A percentile compares a stretch with the other conserved stretches of the same genome.
Evolutionary conservation across 331 rosid species (phyloP).

Genomic region (Pyracantha coccinea): DNA sequence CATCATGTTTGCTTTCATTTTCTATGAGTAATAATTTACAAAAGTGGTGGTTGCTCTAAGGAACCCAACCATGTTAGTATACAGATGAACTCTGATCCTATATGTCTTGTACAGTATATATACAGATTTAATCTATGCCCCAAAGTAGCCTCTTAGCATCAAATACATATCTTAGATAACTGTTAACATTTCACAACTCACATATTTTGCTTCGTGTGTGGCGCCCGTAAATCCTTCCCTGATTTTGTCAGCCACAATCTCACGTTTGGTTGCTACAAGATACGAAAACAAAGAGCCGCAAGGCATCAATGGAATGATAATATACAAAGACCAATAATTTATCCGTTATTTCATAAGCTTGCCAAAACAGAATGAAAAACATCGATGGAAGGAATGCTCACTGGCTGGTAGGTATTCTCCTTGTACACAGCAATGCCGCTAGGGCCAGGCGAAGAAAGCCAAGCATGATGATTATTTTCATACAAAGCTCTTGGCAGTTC

Average conservation of each 20-base stretch:
- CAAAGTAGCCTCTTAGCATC: not conserved
- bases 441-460: conserved; percentile 43
- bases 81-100: conserved; percentile 27
- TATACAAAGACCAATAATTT: conserved; percentile 1
- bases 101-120: conserved; percentile 27
- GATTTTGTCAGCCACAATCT: conserved; percentile 11
- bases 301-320: not conserved
- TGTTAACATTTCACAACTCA: not conserved
- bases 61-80: conserved; percentile 20
- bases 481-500: conserved; percentile 38
- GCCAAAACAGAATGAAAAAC: not conserved
- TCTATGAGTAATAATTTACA: conserved; percentile 1
- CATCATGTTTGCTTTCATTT: not conserved
- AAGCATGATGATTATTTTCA: conserved; percentile 40
- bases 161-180: conserved; percentile 6
- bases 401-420: conserved; percentile 38
- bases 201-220: not conserved
- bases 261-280: conserved; percentile 44
- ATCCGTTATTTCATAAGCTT: not conserved
- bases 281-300: conserved; percentile 1
- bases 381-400: conserved; percentile 11
- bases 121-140: conserved; percentile 15
- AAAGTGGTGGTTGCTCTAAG: conserved; percentile 5
- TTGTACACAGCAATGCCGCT: conserved; percentile 46
- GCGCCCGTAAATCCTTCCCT: not conserved